phyloP scores from a whole-genome alignment of 768 basidiomycete genomes.

The Pleurotus platypus region DNA sequence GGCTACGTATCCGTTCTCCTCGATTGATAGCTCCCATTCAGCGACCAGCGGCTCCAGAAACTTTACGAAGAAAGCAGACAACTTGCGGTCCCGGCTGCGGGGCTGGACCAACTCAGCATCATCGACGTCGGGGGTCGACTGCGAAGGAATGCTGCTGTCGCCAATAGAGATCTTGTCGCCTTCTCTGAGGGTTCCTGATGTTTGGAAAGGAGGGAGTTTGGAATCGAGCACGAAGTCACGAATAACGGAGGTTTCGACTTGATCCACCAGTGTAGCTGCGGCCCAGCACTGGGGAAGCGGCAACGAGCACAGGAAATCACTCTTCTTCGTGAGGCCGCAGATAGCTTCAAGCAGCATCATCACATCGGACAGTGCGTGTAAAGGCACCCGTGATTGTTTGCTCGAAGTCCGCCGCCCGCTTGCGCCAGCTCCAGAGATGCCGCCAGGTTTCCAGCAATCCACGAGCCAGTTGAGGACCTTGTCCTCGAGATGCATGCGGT shows the following conservation, averaged over 20 bases:
- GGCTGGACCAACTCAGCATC: slow-evolving; percentile 38
- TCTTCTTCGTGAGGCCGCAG: slow-evolving; percentile 49
- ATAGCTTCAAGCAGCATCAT: slow-evolving; percentile 61
- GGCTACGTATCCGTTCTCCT: slow-evolving; percentile 35
- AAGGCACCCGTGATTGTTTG: slow-evolving; percentile 40
- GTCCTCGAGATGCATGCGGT: slow-evolving; percentile 83
- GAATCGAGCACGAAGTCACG: slow-evolving; percentile 70
- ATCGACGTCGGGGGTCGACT: slow-evolving; percentile 10
- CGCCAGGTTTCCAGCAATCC: slow-evolving; percentile 58
- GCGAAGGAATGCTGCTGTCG: slow-evolving; percentile 2
- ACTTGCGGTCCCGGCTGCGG: slow-evolving; percentile 53
- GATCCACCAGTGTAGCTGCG: slow-evolving; percentile 56
- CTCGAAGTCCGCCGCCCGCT: slow-evolving; percentile 14
- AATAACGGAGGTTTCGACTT: slow-evolving; percentile 53
- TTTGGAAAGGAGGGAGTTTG: slow-evolving; percentile 44
- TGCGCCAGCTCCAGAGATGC: slow-evolving; percentile 22
- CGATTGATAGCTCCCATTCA: slow-evolving; percentile 41
- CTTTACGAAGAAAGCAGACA: slow-evolving; percentile 62
- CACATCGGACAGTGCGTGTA: slow-evolving; percentile 57
- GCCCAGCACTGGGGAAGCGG: slow-evolving; percentile 69
- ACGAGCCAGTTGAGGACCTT: slow-evolving; percentile 81
- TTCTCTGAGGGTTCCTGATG: not conserved
- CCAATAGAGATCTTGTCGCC: slow-evolving; percentile 1
- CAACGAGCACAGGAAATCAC: slow-evolving; percentile 42
- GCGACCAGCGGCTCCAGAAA: slow-evolving; percentile 46